A percentile compares a stretch with the other conserved stretches of the same genome.
Conservation (phyloP, 495 filamentous ascomycete genomes). For the Pyrenula massariospora region DNA sequence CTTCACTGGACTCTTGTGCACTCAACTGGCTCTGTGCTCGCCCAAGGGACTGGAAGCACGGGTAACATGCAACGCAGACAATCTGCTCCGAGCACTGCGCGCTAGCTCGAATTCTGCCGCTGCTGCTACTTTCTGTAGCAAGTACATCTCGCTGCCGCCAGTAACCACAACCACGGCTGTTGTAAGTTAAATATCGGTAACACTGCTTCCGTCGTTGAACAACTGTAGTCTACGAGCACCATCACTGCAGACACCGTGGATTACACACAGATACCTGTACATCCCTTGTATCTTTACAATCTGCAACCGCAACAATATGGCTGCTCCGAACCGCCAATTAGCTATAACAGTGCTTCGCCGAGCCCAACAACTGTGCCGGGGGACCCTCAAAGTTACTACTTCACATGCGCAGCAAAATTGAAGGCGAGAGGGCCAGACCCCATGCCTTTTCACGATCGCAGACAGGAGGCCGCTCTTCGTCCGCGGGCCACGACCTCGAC, state of each 20-base stretch:
- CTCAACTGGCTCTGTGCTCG: not conserved
- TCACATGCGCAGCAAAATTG: not conserved
- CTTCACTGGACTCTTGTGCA: not conserved
- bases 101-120: not conserved
- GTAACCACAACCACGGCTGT: not conserved
- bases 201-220: not conserved
- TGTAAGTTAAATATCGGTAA: not conserved
- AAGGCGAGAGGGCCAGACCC: not conserved
- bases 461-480: too few species aligned
- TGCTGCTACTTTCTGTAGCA: not conserved
- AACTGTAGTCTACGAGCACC: not conserved
- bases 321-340: not conserved
- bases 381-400: not conserved
- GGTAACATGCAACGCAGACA: not conserved
- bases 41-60: not conserved
- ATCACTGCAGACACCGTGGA: not conserved
- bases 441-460: not conserved
- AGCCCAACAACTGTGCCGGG: not conserved
- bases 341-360: not conserved
- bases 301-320: not conserved
- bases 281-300: not conserved
- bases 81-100: not conserved
- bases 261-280: not conserved
- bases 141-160: not conserved
- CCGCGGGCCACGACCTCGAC: not conserved